A percentile compares a stretch with the other conserved stretches of the same genome.
Conservation (phyloP, 192 early-diverging fungal genomes). For the Coemansia sp. region DNA sequence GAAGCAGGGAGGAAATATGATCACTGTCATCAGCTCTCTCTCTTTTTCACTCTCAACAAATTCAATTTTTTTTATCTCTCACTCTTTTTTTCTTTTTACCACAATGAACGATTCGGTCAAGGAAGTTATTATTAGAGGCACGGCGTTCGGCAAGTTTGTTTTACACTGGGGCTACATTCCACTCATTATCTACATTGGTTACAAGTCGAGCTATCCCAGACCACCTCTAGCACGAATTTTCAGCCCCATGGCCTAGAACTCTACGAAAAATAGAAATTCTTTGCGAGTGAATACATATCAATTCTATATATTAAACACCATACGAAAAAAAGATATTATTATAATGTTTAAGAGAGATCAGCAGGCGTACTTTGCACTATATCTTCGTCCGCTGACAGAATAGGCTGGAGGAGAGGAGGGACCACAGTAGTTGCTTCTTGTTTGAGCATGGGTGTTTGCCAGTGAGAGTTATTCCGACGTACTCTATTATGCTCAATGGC, state of each 20-base stretch:
- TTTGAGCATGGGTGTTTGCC: constrained; percentile 9
- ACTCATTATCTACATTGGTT: constrained; percentile 49
- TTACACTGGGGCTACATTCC: constrained; percentile 53
- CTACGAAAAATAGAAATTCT: not conserved
- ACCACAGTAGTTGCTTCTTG: not conserved
- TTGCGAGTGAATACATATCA: not conserved
- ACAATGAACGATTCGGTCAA: constrained; percentile 51
- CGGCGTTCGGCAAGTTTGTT: constrained; percentile 37
- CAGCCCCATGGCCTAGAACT: constrained; percentile 48
- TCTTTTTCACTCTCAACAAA: not conserved
- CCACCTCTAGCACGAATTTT: constrained; percentile 52
- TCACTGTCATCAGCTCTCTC: not conserved
- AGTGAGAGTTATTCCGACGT: not conserved
- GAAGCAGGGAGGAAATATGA: not conserved
- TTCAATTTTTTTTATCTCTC: not conserved
- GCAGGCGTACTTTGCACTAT: not conserved
- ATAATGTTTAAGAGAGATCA: not conserved
- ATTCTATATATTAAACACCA: not conserved
- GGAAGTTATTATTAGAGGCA: constrained; percentile 40
- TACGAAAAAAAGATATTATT: not conserved
- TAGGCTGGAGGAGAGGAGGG: not conserved
- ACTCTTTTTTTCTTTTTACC: not conserved
- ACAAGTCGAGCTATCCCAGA: constrained; percentile 41
- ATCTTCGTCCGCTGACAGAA: not conserved
- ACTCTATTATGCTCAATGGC: constrained; percentile 2